A percentile compares a stretch with the other conserved stretches of the same genome.
Evolutionary conservation across 2,329 filamentous ascomycete genomes (phyloP).

Genomic region (Nannizzia gypsea): DNA sequence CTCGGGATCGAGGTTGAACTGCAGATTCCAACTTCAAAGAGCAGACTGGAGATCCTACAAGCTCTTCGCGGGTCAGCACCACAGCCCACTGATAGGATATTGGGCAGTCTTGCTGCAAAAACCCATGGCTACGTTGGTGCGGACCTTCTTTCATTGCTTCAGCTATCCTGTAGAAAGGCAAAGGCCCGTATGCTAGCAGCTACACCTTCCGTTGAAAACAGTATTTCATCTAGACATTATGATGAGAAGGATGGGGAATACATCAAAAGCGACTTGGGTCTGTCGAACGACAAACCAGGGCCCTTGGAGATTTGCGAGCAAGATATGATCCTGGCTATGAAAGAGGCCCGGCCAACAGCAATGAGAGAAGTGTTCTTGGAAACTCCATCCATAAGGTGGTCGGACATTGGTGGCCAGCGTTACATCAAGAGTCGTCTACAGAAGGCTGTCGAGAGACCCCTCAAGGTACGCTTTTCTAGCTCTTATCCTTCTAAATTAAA

Average conservation of each 20-base stretch:
- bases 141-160: conserved; percentile 58
- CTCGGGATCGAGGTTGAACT: conserved; percentile 60
- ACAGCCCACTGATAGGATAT: conserved; percentile 40
- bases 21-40: conserved; percentile 59
- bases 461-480: conserved; percentile 35
- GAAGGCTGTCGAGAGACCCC: conserved; percentile 47
- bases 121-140: conserved; percentile 80
- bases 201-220: conserved; percentile 7
- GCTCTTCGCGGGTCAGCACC: conserved; percentile 42
- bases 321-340: conserved; percentile 44
- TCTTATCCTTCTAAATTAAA: not conserved
- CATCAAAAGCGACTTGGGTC: not conserved
- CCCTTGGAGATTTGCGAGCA: conserved; percentile 24
- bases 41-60: conserved; percentile 62
- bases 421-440: conserved; percentile 58
- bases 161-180: conserved; percentile 38
- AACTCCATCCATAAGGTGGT: conserved; percentile 74
- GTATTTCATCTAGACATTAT: too few species aligned
- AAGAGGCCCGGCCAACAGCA: conserved; percentile 62
- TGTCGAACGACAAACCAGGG: not conserved
- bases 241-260: not conserved
- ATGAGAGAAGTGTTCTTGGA: conserved; percentile 85
- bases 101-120: conserved; percentile 54
- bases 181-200: conserved; percentile 21
- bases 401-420: conserved; percentile 76